Base-by-base conservation (phyloP, 345 rosid species). In the Limnanthes douglasii region DNA sequence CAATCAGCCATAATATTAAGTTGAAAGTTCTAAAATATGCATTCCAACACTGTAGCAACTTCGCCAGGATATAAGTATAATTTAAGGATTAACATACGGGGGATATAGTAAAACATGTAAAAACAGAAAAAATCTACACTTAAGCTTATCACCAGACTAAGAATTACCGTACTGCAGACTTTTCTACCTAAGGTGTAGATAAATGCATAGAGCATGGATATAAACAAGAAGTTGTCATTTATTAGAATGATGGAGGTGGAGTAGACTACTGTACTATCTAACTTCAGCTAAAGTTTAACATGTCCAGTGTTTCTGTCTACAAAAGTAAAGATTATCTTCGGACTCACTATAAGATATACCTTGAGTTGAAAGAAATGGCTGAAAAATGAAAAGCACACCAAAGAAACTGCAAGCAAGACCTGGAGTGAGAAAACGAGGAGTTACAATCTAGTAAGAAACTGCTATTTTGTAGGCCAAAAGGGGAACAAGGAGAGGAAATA, bases 321-420 rank as follows among this genome's bases (percentile, higher is more conserved):
- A n/a, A n/a, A n/a, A n/a, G n/a, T n/a, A n/a, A n/a, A n/a, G n/a
- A n/a, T n/a, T n/a, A n/a, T n/a, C n/a, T n/a, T n/a, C n/a, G n/a
- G n/a, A n/a, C n/a, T n/a, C n/a, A n/a, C n/a, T n/a, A n/a, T n/a
- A n/a, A n/a, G n/a, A n/a, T 75, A 64, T 86, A 86, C 94, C 94
- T 86, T 82, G 85, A 48, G 77, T 63, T 35, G 63, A 56, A 53
- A 82, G 69, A 39, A 61, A 61, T 54, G 59, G 85, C 48, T 63
- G 81, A 31, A 63, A 86, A 57, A 75, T 73, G 59, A 78, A 75
- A 51, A 86, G 79, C 43, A 82, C 59, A 3, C 97, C 97, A 36
- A 73, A 70, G 68, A 75, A 78, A 52, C 92, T 82, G 70, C 86
- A 82, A 48, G 82, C 88, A 63, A 86, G 79, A 53, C 94, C 97